phyloP scores from a whole-genome alignment of 805 yeast genomes.

The Metschnikowia amazonensis region DNA sequence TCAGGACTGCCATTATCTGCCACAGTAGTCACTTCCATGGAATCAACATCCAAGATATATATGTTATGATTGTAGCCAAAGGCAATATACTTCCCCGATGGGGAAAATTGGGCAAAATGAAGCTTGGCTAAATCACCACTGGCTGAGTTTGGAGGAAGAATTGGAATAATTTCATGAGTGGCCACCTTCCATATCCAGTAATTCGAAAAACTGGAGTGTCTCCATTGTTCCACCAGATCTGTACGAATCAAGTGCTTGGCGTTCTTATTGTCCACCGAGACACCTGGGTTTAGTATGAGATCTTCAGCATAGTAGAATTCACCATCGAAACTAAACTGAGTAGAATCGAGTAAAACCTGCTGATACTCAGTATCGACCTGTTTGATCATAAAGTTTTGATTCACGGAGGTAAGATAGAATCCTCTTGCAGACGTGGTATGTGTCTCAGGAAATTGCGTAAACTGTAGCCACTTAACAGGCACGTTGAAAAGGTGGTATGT shows the following conservation, averaged over 20 bases:
- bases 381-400: constrained; percentile 19
- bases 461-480: constrained; percentile 27
- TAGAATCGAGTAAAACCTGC: constrained; percentile 26
- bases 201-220: constrained; percentile 35
- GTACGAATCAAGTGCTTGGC: constrained; percentile 53
- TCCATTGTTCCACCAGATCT: constrained; percentile 43
- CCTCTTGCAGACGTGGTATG: constrained; percentile 22
- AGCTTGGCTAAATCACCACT: constrained; percentile 21
- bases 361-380: constrained; percentile 26
- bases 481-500: constrained; percentile 1
- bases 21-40: constrained; percentile 26
- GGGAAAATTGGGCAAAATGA: constrained; percentile 54
- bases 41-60: constrained; percentile 40
- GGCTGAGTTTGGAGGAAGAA: constrained; percentile 26
- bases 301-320: constrained; percentile 28
- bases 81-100: constrained; percentile 51
- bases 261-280: constrained; percentile 41
- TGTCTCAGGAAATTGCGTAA: constrained; percentile 29
- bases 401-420: constrained; percentile 24
- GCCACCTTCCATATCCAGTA: constrained; percentile 36
- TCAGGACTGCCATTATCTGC: constrained; percentile 51
- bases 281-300: constrained; percentile 36
- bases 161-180: constrained; percentile 27
- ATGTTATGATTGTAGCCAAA: constrained; percentile 56
- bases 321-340: constrained; percentile 42